phyloP scores from a whole-genome alignment of 192 early-diverging fungal genomes.

The Dissophora globulifera region DNA sequence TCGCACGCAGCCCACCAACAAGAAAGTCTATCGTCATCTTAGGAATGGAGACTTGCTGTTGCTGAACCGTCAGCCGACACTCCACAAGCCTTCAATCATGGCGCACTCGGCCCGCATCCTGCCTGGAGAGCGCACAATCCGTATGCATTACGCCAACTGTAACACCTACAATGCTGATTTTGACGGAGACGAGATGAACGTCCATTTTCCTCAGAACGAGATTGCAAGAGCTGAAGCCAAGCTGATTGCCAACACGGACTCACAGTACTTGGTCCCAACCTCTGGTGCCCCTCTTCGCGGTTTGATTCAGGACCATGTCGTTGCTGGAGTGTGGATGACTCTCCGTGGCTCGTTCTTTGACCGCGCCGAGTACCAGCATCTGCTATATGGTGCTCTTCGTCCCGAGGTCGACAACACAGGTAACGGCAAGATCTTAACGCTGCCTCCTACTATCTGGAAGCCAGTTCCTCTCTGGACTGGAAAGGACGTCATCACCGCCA shows the following conservation, averaged over 20 bases:
- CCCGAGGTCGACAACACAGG: conserved; percentile 76
- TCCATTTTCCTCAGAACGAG: conserved; percentile 99
- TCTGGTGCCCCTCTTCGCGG: conserved; percentile 97
- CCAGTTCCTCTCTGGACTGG: conserved; percentile 95
- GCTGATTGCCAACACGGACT: conserved; percentile 93
- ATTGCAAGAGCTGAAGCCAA: conserved; percentile 95
- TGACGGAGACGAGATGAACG: conserved; percentile 99
- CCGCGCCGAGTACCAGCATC: conserved; percentile 91
- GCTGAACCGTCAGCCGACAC: conserved; percentile 98
- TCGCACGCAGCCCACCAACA: conserved; percentile 81
- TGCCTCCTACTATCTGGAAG: conserved; percentile 90
- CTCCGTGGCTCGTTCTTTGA: conserved; percentile 88
- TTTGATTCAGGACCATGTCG: conserved; percentile 98
- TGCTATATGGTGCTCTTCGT: conserved; percentile 88
- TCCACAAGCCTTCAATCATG: conserved; percentile 99
- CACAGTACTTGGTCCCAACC: conserved; percentile 97
- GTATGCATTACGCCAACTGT: conserved; percentile 99
- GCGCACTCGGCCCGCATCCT: conserved; percentile 95
- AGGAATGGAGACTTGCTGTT: conserved; percentile 97
- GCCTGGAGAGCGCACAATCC: conserved; percentile 97
- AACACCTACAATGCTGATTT: conserved; percentile 98
- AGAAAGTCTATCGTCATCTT: conserved; percentile 97
- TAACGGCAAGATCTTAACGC: conserved; percentile 82
- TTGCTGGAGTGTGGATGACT: conserved; percentile 95
- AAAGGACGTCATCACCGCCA: conserved; percentile 96